These are phyloP conservation scores for Gloeostereum incarnatum DNA, from an alignment of 768 basidiomycete genomes.

Conservation along the genomic window DNA sequence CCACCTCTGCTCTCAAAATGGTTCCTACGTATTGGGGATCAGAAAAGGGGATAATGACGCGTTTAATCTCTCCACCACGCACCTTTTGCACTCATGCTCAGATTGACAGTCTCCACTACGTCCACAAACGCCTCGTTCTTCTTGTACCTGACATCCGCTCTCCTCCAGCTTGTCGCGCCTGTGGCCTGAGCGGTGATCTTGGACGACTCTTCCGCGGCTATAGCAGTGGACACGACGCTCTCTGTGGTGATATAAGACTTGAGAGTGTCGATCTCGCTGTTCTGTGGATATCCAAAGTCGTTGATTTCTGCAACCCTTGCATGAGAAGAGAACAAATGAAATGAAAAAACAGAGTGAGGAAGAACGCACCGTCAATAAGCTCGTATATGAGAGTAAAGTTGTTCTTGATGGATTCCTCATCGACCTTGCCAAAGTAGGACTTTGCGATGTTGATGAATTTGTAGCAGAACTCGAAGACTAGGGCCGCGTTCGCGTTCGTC, in stretches of 20 bases:
- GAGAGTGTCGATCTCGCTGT: slow-evolving; percentile 95
- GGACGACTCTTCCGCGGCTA: slow-evolving; percentile 88
- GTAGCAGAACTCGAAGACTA: slow-evolving; percentile 97
- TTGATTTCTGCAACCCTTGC: slow-evolving; percentile 59
- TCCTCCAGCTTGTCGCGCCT: slow-evolving; percentile 91
- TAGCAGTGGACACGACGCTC: slow-evolving; percentile 81
- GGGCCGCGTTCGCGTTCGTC: slow-evolving; percentile 93
- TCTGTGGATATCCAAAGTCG: slow-evolving; percentile 99
- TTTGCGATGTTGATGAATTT: slow-evolving; percentile 91
- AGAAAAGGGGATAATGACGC: background rate
- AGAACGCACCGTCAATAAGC: slow-evolving; percentile 81
- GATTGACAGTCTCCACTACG: slow-evolving; percentile 92
- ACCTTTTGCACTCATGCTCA: slow-evolving; percentile 98
- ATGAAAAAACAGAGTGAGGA: background rate
- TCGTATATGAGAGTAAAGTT: slow-evolving; percentile 99
- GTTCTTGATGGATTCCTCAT: slow-evolving; percentile 97
- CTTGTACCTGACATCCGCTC: slow-evolving; percentile 95
- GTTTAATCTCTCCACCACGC: slow-evolving; percentile 12
- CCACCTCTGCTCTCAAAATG: slow-evolving; percentile 90
- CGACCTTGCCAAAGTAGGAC: slow-evolving; percentile 96
- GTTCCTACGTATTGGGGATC: slow-evolving; percentile 42
- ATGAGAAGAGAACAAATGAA: background rate
- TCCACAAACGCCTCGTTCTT: slow-evolving; percentile 99
- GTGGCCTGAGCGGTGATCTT: slow-evolving; percentile 98
- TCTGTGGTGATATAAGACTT: slow-evolving; percentile 99